Conservation (phyloP, 129 eudicot genomes). For the Flaveria robusta region DNA sequence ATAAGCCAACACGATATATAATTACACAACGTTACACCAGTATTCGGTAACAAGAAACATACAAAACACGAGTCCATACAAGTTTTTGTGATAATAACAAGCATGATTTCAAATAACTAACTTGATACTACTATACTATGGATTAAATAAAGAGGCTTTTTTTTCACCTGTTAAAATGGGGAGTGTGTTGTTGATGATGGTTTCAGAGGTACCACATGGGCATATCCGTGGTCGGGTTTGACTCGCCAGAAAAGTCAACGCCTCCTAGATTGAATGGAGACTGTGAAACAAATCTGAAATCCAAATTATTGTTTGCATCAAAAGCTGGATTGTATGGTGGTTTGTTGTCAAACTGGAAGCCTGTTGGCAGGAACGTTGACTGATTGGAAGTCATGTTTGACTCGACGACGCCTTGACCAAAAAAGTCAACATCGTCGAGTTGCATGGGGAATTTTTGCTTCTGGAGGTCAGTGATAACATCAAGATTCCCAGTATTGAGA, state of each 20-base stretch:
- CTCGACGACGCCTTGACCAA: slow-evolving; percentile 41
- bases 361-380: slow-evolving; percentile 38
- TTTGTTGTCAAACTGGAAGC: slow-evolving; percentile 46
- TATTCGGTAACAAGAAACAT: slow-evolving; percentile 26
- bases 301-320: slow-evolving; percentile 43
- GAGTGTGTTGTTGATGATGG: slow-evolving; percentile 17
- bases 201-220: slow-evolving; percentile 55
- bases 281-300: slow-evolving; percentile 57
- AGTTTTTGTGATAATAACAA: slow-evolving; percentile 29
- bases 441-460: slow-evolving; percentile 53
- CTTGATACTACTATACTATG: slow-evolving; percentile 41
- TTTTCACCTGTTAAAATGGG: slow-evolving; percentile 36
- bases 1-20: slow-evolving; percentile 38
- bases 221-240: slow-evolving; percentile 46
- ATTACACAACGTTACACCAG: slow-evolving; percentile 28
- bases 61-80: slow-evolving; percentile 29
- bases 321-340: slow-evolving; percentile 45
- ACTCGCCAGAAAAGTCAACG: slow-evolving; percentile 50
- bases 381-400: slow-evolving; percentile 36
- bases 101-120: slow-evolving; percentile 24
- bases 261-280: slow-evolving; percentile 51
- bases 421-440: slow-evolving; percentile 43
- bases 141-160: slow-evolving; percentile 24
- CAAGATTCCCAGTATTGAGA: slow-evolving; percentile 30
- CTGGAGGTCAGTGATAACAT: slow-evolving; percentile 41